Evolutionary conservation across 2,329 filamentous ascomycete species (phyloP).

Genomic region (Aspergillus amoenus): DNA sequence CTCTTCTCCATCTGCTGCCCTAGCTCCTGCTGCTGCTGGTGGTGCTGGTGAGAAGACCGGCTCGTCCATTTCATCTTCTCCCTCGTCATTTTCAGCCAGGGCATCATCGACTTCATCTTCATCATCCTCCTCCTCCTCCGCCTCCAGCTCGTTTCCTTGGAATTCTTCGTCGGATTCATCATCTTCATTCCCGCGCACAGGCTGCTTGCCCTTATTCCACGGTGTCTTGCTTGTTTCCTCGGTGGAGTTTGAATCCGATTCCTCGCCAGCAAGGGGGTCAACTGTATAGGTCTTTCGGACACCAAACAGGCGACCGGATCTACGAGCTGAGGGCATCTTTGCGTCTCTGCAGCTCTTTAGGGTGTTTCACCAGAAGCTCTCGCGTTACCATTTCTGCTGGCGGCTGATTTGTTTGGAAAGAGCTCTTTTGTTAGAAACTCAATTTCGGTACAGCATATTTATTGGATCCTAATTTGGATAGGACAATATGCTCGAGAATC

Average conservation of each 20-base stretch:
- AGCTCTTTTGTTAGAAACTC: background rate
- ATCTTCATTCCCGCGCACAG: constrained; percentile 18
- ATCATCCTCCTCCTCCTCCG: constrained; percentile 20
- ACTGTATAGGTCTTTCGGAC: constrained; percentile 33
- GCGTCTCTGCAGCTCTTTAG: background rate
- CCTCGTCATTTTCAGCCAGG: constrained; percentile 14
- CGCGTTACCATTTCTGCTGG: background rate
- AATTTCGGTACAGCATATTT: background rate
- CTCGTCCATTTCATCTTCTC: constrained; percentile 3
- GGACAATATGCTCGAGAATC: background rate
- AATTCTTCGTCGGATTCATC: constrained; percentile 39
- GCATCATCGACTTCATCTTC: constrained; percentile 14
- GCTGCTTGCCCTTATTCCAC: constrained; percentile 17
- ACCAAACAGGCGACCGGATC: constrained; percentile 35
- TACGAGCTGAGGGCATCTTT: constrained; percentile 30
- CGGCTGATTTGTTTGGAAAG: background rate
- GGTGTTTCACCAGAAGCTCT: background rate
- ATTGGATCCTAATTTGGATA: background rate
- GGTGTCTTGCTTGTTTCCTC: constrained; percentile 1
- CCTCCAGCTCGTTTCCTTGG: constrained; percentile 3
- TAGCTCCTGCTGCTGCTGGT: background rate
- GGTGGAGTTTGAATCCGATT: constrained; percentile 6
- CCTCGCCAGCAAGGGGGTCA: constrained; percentile 35
- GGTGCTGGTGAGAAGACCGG: background rate
- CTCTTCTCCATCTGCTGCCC: background rate